These are phyloP conservation scores for Wickerhamomyces sp. DNA, from an alignment of 1,139 yeast species.

Conservation along the genomic window DNA sequence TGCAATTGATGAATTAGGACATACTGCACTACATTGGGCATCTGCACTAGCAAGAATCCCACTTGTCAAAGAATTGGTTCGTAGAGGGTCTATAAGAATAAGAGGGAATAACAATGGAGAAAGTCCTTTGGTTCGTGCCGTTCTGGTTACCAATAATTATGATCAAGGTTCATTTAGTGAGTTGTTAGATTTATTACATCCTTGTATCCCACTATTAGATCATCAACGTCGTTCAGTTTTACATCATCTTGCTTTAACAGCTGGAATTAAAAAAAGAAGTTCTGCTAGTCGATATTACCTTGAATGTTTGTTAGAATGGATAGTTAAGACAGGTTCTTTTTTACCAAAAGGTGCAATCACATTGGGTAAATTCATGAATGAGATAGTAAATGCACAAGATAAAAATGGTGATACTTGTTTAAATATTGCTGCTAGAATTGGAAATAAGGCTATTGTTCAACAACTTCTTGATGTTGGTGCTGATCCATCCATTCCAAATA, in stretches of 20 bases:
- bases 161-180: conserved; percentile 72
- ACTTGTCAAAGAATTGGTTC: conserved; percentile 67
- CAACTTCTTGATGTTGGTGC: conserved; percentile 84
- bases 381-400: conserved; percentile 73
- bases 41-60: conserved; percentile 80
- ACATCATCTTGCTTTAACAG: conserved; percentile 83
- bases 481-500: conserved; percentile 70
- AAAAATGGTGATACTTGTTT: conserved; percentile 84
- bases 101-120: conserved; percentile 84
- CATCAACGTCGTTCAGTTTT: conserved; percentile 78
- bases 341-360: conserved; percentile 39
- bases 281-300: conserved; percentile 73
- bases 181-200: conserved; percentile 68
- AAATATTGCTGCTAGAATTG: conserved; percentile 87
- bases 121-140: conserved; percentile 84
- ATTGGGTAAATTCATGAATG: conserved; percentile 57
- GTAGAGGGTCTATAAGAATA: conserved; percentile 58
- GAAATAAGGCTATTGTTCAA: conserved; percentile 75
- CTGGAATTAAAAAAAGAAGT: conserved; percentile 65
- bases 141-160: conserved; percentile 80
- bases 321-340: conserved; percentile 49
- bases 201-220: conserved; percentile 72
- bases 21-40: conserved; percentile 94
- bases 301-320: conserved; percentile 75
- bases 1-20: conserved; percentile 89